Evolutionary conservation across 2,329 filamentous ascomycete species (phyloP).

Genomic region (Ophiocordyceps polyrhachis-furcata): DNA sequence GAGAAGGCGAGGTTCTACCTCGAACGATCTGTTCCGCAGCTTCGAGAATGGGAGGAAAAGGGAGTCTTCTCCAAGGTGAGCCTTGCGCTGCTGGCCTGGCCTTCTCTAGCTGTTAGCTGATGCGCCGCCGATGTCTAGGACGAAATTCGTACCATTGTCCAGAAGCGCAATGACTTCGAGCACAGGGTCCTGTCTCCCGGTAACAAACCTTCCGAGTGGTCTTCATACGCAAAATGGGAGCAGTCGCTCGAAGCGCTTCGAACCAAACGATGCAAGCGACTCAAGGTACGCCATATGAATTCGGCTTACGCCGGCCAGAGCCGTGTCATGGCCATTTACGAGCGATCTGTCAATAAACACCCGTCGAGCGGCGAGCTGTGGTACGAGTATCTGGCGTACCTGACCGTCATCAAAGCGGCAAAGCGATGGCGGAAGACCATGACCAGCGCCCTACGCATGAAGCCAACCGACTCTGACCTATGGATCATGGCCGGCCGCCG

Average conservation of each 20-base stretch:
- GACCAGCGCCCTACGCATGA: slow-evolving; percentile 59
- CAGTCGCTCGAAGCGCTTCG: slow-evolving; percentile 55
- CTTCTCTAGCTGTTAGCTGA: background rate
- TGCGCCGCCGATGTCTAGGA: slow-evolving; percentile 38
- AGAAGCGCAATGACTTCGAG: slow-evolving; percentile 84
- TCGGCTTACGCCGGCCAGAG: slow-evolving; percentile 56
- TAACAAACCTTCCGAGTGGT: slow-evolving; percentile 58
- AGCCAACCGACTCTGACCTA: slow-evolving; percentile 63
- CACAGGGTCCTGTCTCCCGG: slow-evolving; percentile 75
- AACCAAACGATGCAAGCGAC: slow-evolving; percentile 61
- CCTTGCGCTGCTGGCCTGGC: slow-evolving; percentile 2
- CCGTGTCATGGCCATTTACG: slow-evolving; percentile 75
- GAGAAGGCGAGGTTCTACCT: slow-evolving; percentile 94
- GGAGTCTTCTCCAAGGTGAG: slow-evolving; percentile 67
- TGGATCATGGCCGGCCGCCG: slow-evolving; percentile 75
- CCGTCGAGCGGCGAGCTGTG: slow-evolving; percentile 66
- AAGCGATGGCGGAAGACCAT: slow-evolving; percentile 47
- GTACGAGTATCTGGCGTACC: slow-evolving; percentile 78
- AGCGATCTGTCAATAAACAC: slow-evolving; percentile 70
- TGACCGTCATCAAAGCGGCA: slow-evolving; percentile 45
- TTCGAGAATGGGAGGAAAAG: slow-evolving; percentile 83
- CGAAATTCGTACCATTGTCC: slow-evolving; percentile 75
- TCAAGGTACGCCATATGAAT: slow-evolving; percentile 51
- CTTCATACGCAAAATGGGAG: slow-evolving; percentile 62
- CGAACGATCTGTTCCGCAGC: slow-evolving; percentile 78